These are phyloP conservation scores for Auriscalpium vulgare DNA, from an alignment of 768 basidiomycete species.

Conservation along the genomic window DNA sequence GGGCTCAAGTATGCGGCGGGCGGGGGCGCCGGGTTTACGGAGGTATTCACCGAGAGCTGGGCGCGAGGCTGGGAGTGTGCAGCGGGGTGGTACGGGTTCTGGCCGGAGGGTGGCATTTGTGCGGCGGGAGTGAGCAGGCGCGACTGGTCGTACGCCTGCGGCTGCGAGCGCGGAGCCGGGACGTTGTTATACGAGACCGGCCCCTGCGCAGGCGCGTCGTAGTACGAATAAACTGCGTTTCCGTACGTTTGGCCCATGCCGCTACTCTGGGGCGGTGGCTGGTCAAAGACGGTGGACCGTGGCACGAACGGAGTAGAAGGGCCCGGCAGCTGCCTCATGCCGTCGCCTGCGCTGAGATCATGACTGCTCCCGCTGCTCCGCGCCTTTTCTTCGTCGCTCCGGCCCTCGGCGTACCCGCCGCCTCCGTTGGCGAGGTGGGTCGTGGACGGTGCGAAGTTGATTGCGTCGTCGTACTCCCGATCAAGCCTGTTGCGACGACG, in stretches of 20 bases:
- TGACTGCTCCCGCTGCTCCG: neutral
- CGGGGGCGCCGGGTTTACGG: neutral
- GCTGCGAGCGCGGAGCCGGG: neutral
- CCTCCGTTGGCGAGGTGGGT: neutral
- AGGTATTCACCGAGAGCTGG: neutral
- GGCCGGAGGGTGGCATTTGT: neutral
- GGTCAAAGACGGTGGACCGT: neutral
- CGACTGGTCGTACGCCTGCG: neutral
- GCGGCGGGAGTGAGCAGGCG: too few relatives aligned
- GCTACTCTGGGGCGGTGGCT: neutral
- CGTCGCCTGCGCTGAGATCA: neutral
- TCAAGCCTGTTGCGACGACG: conserved; percentile 27
- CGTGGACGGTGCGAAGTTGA: conserved; percentile 13
- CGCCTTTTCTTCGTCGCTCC: neutral
- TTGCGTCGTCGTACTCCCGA: conserved; percentile 17
- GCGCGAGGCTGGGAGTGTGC: neutral
- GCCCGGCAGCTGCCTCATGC: too few relatives aligned
- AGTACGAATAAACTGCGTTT: neutral
- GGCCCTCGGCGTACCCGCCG: too few relatives aligned
- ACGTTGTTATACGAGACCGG: neutral
- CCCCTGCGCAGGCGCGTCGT: neutral
- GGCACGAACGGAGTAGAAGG: too few relatives aligned
- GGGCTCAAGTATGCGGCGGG: neutral
- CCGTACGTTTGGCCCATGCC: neutral
- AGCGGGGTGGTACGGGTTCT: neutral